Evolutionary conservation across 495 filamentous ascomycete species (phyloP).

Genomic region (Aspergillus conjunctus): DNA sequence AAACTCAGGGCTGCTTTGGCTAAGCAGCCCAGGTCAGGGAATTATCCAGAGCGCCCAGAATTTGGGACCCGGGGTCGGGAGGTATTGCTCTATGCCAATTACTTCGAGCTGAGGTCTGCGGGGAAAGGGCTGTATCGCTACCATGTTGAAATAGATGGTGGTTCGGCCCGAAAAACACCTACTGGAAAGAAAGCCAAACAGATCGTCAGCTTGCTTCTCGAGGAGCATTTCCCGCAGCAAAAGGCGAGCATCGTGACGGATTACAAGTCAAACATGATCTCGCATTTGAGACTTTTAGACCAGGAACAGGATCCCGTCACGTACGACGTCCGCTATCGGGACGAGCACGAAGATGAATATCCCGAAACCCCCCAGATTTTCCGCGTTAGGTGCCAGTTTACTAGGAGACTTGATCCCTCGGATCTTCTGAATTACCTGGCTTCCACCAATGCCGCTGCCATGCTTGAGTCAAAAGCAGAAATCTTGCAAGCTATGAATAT

Average conservation of each 20-base stretch:
- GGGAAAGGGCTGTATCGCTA: constrained; percentile 44
- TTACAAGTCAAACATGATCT: constrained; percentile 55
- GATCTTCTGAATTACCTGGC: constrained; percentile 57
- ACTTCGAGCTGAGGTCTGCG: constrained; percentile 53
- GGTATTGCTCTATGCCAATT: constrained; percentile 65
- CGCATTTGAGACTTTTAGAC: constrained; percentile 36
- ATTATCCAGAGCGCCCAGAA: constrained; percentile 51
- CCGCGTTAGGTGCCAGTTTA: constrained; percentile 45
- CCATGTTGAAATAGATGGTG: constrained; percentile 33
- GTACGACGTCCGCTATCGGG: constrained; percentile 44
- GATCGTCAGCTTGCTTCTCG: constrained; percentile 55
- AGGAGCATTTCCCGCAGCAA: constrained; percentile 35
- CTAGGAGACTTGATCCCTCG: constrained; percentile 47
- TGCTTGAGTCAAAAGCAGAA: constrained; percentile 43
- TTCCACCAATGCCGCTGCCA: constrained; percentile 44
- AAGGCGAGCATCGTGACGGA: constrained; percentile 56
- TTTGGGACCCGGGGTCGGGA: constrained; percentile 56
- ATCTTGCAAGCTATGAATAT: constrained; percentile 58
- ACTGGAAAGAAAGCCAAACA: constrained; percentile 55
- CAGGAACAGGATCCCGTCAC: constrained; percentile 15
- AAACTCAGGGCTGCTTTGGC: constrained; percentile 29
- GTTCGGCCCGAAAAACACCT: constrained; percentile 33
- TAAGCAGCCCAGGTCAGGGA: constrained; percentile 23
- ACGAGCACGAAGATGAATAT: constrained; percentile 45
- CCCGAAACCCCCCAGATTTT: constrained; percentile 45